Conservation (phyloP, 257 asterid species). For the Prunella vulgaris region DNA sequence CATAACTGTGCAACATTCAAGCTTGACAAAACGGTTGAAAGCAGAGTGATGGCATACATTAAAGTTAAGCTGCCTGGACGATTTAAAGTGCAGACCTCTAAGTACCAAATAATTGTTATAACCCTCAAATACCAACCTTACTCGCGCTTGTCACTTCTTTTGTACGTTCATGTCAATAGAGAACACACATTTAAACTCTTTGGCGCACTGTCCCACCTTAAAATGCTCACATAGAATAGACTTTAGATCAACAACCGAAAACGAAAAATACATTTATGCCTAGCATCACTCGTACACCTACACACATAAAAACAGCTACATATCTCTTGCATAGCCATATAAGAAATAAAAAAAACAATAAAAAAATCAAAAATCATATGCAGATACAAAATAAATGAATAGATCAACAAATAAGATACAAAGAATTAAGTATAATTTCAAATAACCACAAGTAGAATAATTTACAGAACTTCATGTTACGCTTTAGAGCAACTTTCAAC, state of each 20-base stretch:
- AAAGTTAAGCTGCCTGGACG: slow-evolving; percentile 5
- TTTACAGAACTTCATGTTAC: too few relatives aligned
- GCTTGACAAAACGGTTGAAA: too few relatives aligned
- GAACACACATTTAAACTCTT: slow-evolving; percentile 94
- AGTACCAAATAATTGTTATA: slow-evolving; percentile 6
- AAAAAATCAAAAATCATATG: not conserved
- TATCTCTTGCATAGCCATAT: not conserved
- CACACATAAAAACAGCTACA: not conserved
- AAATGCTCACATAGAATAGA: slow-evolving; percentile 79
- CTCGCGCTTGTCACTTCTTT: slow-evolving; percentile 81
- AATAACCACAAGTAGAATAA: too few relatives aligned
- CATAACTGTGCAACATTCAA: too few relatives aligned
- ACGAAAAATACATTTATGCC: not conserved
- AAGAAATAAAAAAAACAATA: not conserved
- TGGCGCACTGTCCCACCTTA: slow-evolving; percentile 82
- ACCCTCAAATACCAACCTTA: slow-evolving; percentile 27
- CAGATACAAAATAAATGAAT: not conserved
- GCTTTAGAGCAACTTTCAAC: too few relatives aligned
- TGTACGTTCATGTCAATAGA: slow-evolving; percentile 92
- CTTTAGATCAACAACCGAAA: slow-evolving; percentile 89
- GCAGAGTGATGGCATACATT: not conserved
- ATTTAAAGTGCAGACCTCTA: not conserved
- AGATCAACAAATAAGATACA: too few relatives aligned
- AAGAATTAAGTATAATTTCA: too few relatives aligned
- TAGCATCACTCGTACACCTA: not conserved